phyloP scores from a whole-genome alignment of 768 basidiomycete species.

The Lactarius quietus region DNA sequence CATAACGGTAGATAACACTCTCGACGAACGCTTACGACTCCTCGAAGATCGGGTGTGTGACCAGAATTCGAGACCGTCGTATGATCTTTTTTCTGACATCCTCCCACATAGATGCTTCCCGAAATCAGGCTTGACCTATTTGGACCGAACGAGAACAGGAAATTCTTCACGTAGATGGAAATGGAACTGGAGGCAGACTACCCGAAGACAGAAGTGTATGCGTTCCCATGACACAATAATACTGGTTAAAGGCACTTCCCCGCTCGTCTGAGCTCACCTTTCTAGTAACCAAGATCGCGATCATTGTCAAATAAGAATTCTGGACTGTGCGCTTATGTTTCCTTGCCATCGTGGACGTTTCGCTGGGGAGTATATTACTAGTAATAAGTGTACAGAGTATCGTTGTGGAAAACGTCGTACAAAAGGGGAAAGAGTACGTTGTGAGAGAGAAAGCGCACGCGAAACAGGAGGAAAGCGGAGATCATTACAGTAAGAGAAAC shows the following conservation, averaged over 20 bases:
- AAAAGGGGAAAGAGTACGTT: no score
- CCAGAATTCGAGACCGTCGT: background rate
- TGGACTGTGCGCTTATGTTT: no score
- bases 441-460: background rate
- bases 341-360: no score
- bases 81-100: conserved; percentile 1
- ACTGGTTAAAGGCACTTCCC: no score
- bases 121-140: conserved; percentile 90
- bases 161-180: conserved; percentile 67
- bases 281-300: no score
- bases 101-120: conserved; percentile 75
- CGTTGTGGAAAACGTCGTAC: no score
- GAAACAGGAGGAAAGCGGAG: background rate
- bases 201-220: conserved; percentile 4
- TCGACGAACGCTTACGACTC: conserved; percentile 86
- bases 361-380: no score
- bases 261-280: no score
- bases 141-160: conserved; percentile 86
- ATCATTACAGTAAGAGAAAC: no score
- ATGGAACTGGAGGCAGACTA: background rate
- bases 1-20: conserved; percentile 90
- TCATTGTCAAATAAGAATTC: no score
- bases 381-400: no score
- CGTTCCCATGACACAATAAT: conserved; percentile 4
- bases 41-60: conserved; percentile 80